These are phyloP conservation scores for Rhodotorula kratochvilovae DNA, from an alignment of 768 basidiomycete species.

Conservation along the genomic window DNA sequence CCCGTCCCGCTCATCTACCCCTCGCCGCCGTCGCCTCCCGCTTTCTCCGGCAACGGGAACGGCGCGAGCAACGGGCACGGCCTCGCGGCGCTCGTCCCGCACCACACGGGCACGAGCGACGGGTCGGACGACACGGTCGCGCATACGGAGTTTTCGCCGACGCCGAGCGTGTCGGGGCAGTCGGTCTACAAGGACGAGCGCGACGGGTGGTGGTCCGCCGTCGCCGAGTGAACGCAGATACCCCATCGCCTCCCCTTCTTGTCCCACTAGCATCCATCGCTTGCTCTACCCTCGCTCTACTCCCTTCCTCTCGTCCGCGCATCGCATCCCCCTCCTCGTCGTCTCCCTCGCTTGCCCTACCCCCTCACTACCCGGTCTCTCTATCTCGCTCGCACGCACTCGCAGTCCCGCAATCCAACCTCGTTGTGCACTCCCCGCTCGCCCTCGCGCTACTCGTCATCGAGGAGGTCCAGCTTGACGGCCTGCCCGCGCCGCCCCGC, in stretches of 20 bases:
- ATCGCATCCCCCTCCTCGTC: no score
- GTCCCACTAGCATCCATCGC: not conserved
- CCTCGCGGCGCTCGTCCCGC: not conserved
- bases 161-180: not conserved
- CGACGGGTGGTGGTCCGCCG: conserved; percentile 12
- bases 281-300: not conserved
- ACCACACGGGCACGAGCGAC: conserved; percentile 9
- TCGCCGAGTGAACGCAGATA: not conserved
- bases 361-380: no score
- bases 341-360: no score
- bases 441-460: conserved; percentile 19
- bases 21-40: not conserved
- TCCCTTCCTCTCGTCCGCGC: no score
- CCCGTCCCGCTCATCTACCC: not conserved
- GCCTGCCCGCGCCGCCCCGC: not conserved
- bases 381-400: not conserved
- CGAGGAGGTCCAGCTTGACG: not conserved
- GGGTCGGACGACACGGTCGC: conserved; percentile 15
- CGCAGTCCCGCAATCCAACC: no score
- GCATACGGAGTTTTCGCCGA: conserved; percentile 14
- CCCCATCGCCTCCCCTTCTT: no score
- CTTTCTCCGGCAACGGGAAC: no score
- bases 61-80: no score
- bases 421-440: no score
- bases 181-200: not conserved